Evolutionary conservation across 305 asterid genomes (phyloP), one percentile per base, ranked within the genome.

Genomic region (Ilex paraguariensis): DNA sequence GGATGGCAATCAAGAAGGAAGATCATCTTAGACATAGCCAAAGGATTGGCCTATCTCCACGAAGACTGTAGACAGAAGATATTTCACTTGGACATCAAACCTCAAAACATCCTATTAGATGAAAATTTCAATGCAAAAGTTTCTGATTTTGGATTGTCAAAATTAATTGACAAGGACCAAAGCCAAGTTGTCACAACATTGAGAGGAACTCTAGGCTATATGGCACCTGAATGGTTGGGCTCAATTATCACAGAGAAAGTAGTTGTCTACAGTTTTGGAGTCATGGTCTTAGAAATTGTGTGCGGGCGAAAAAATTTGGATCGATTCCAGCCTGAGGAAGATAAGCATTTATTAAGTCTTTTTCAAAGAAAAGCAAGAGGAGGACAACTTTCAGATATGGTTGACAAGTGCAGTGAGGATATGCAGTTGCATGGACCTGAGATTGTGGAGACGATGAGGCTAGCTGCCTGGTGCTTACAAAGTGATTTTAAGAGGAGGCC

Each of bases 91-190:
- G 73, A 72, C 50, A 66, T 72, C 49, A 66, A 73, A 33, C 71
- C 78, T 1, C 70, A 64, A 40, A 73, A 68, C 67, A 73, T 73
- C 46, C 70, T 73, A 3, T 7, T 73, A 7, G 77, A 73, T 64
- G 16, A 68, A 56, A 17, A 63, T n/a, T 63, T 73, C 32, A 68
- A 68, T 48, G 74, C 77, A 5, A 72, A 72, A 50, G 53, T 73
- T 10, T 60, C 73, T 21, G 70, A 73, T 56, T 73, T 73, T 49
- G 74, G 77, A 32, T 48, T 73, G 61, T 46, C 77, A 0, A 67
- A 68, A 42, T 60, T 68, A 0, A 60, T 73, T n/a, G 70, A 50
- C n/a, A 73, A 64, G 44, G 66, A 67, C 13, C 30, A 53, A 40
- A 72, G 72, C 40, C 28, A 57, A 46, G 50, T 67, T 6, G 31